Evolutionary conservation across 1,284 basidiomycete species (phyloP).

Genomic region (Lentinus polychrous): DNA sequence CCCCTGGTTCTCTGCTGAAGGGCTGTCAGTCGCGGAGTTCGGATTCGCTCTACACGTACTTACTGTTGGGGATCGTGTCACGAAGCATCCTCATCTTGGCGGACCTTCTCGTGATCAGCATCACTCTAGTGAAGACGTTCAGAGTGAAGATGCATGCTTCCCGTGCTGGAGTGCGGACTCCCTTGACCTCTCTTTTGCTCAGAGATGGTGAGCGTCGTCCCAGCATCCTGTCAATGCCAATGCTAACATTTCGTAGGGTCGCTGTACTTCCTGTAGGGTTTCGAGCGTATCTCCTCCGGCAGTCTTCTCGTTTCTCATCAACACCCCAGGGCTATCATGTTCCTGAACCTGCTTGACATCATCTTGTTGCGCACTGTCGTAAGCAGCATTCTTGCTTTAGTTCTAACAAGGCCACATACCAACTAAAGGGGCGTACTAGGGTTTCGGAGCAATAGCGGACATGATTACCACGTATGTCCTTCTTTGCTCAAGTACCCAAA

Average conservation of each 20-base stretch:
- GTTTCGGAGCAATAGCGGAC: background rate
- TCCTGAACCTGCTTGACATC: background rate
- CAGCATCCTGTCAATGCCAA: background rate
- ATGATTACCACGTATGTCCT: constrained; percentile 4
- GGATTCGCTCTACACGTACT: background rate
- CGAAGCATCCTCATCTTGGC: background rate
- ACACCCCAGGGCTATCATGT: background rate
- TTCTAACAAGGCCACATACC: background rate
- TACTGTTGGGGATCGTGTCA: background rate
- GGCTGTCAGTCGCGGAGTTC: background rate
- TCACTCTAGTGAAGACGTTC: constrained; percentile 1
- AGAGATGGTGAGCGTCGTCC: background rate
- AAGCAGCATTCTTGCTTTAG: background rate
- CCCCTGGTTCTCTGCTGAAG: background rate
- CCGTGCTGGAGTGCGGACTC: background rate
- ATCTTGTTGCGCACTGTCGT: background rate
- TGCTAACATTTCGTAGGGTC: background rate
- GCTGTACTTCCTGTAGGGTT: background rate
- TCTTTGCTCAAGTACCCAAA: background rate
- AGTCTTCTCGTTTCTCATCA: background rate
- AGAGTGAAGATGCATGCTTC: background rate
- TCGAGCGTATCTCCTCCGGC: background rate
- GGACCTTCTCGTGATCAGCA: background rate
- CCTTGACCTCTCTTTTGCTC: background rate
- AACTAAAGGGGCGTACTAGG: background rate